Evolutionary conservation across 2,329 filamentous ascomycete genomes (phyloP).

Genomic region (Fusarium chlamydosporum): DNA sequence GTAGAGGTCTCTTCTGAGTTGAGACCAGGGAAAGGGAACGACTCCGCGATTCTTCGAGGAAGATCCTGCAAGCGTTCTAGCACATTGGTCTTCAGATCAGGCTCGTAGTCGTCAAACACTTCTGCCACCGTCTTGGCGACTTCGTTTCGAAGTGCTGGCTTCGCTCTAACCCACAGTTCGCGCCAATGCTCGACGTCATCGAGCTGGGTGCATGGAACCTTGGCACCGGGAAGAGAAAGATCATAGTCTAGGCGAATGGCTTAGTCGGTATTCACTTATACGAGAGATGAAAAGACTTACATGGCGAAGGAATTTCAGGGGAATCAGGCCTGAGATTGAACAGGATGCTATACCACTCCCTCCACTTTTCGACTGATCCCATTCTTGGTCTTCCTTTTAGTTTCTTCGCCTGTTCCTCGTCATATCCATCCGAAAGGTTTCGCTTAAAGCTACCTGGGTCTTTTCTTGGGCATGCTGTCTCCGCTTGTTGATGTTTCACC

Average conservation of each 20-base stretch:
- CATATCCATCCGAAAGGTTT: conserved; percentile 44
- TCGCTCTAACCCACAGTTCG: conserved; percentile 25
- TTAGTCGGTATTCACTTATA: conserved; percentile 1
- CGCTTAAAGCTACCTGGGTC: conserved; percentile 28
- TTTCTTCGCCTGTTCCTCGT: conserved; percentile 44
- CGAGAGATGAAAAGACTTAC: conserved; percentile 26
- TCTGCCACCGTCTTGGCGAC: conserved; percentile 22
- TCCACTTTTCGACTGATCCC: conserved; percentile 37
- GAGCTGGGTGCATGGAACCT: neutral
- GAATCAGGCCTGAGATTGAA: conserved; percentile 39
- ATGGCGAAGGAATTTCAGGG: conserved; percentile 44
- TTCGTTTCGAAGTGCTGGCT: conserved; percentile 23
- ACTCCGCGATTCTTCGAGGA: conserved; percentile 15
- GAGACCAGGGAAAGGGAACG: conserved; percentile 27
- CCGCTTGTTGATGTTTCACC: conserved; percentile 43
- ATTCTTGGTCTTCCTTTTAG: conserved; percentile 31
- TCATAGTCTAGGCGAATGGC: conserved; percentile 23
- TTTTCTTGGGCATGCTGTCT: conserved; percentile 39
- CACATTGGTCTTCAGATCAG: conserved; percentile 22
- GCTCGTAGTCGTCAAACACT: conserved; percentile 17
- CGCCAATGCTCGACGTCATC: conserved; percentile 19
- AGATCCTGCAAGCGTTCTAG: conserved; percentile 29
- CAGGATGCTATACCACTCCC: conserved; percentile 40
- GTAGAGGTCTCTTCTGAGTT: conserved; percentile 33
- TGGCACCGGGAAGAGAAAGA: neutral